phyloP scores from a whole-genome alignment of 2,329 filamentous ascomycete genomes.

The Pseudogymnoascus sp. region DNA sequence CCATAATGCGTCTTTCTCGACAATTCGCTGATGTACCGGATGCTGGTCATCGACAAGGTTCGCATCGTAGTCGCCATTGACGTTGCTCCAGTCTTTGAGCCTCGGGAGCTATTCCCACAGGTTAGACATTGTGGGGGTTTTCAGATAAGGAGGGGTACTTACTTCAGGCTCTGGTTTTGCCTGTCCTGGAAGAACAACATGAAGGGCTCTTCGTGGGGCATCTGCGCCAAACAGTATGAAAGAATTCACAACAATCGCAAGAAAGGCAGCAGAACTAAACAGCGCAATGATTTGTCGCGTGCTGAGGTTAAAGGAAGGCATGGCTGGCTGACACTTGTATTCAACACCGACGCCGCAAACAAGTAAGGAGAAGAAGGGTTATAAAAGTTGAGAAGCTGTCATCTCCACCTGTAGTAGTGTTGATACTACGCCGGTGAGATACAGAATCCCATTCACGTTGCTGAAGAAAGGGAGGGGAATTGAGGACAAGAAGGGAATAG shows the following conservation, averaged over 20 bases:
- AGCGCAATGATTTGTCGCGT: slow-evolving; percentile 25
- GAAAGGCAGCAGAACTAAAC: slow-evolving; percentile 19
- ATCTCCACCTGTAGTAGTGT: slow-evolving; percentile 4
- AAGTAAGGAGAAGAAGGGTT: not conserved
- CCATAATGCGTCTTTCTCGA: slow-evolving; percentile 24
- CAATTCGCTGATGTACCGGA: slow-evolving; percentile 22
- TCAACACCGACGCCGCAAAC: not conserved
- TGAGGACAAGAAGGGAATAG: slow-evolving; percentile 1
- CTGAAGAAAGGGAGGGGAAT: not conserved
- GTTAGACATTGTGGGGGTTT: slow-evolving; percentile 12
- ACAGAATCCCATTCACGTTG: not conserved
- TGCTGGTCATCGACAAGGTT: slow-evolving; percentile 28
- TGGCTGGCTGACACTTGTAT: slow-evolving; percentile 13
- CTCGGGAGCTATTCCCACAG: slow-evolving; percentile 23
- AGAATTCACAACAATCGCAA: slow-evolving; percentile 27
- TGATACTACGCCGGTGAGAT: not conserved
- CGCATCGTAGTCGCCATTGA: slow-evolving; percentile 24
- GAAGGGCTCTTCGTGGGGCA: slow-evolving; percentile 24
- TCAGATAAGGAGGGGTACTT: slow-evolving; percentile 17
- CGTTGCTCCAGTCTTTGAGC: slow-evolving; percentile 22
- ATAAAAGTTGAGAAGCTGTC: not conserved
- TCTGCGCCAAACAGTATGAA: slow-evolving; percentile 24
- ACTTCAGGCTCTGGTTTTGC: slow-evolving; percentile 15
- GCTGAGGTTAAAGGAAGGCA: slow-evolving; percentile 23
- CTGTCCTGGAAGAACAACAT: slow-evolving; percentile 22